These are phyloP conservation scores for Gossypium bickii DNA, from an alignment of 345 rosid species.

Conservation along the genomic window DNA sequence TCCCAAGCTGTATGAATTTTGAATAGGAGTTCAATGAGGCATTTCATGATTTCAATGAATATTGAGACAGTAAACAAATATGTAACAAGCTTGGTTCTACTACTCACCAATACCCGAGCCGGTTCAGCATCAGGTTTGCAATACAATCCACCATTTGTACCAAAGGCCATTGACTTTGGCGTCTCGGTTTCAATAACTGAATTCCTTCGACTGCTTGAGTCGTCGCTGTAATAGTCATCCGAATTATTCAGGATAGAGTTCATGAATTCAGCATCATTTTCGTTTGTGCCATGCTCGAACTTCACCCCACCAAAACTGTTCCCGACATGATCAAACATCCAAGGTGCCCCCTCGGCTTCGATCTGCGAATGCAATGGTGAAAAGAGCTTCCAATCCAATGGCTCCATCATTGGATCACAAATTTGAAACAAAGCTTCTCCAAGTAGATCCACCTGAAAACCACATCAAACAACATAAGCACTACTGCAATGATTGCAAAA, in stretches of 20 bases:
- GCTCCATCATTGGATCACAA: slow-evolving; percentile 22
- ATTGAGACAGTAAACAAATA: not conserved
- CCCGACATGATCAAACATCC: slow-evolving; percentile 19
- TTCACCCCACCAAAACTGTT: slow-evolving; percentile 16
- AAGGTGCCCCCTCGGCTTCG: slow-evolving; percentile 35
- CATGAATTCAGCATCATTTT: slow-evolving; percentile 41
- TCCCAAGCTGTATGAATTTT: slow-evolving; percentile 16
- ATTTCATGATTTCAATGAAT: not conserved
- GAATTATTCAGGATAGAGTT: slow-evolving; percentile 36
- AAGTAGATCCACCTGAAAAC: slow-evolving; percentile 24
- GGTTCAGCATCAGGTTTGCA: slow-evolving; percentile 14
- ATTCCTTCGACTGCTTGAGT: not conserved
- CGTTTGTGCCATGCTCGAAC: slow-evolving; percentile 27
- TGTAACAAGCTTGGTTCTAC: slow-evolving; percentile 16
- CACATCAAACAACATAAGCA: not conserved
- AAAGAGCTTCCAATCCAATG: slow-evolving; percentile 34
- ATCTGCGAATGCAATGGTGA: slow-evolving; percentile 43
- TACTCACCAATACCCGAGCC: slow-evolving; percentile 27
- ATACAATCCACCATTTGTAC: slow-evolving; percentile 15
- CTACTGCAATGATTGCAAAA: too few relatives aligned
- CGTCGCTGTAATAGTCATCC: slow-evolving; percentile 22
- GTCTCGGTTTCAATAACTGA: slow-evolving; percentile 15
- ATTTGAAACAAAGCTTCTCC: slow-evolving; percentile 26
- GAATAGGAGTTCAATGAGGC: not conserved
- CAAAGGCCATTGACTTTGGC: slow-evolving; percentile 3